phyloP scores from a whole-genome alignment of 2,329 filamentous ascomycete species.

The Penicillium frequentans region DNA sequence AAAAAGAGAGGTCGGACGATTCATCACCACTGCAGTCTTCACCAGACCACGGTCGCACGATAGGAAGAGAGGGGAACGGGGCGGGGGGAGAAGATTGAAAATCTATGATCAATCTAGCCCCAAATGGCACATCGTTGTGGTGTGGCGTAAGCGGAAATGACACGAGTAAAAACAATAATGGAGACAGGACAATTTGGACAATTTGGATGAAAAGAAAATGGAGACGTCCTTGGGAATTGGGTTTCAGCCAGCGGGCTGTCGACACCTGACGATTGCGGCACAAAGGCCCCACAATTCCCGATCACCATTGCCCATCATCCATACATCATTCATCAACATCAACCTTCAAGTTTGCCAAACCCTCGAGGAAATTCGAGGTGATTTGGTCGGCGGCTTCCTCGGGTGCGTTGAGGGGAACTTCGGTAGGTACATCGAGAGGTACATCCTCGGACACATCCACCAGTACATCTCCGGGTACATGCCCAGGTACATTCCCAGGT shows the following conservation, averaged over 20 bases:
- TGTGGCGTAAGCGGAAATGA: not conserved
- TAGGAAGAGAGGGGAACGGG: not conserved
- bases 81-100: not conserved
- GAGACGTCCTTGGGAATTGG: not conserved
- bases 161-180: not conserved
- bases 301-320: not conserved
- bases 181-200: not conserved
- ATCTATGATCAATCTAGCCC: not conserved
- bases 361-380: no score
- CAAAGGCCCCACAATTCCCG: not conserved
- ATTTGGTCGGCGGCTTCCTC: no score
- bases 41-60: not conserved
- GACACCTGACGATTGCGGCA: not conserved
- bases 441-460: no score
- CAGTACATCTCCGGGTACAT: no score
- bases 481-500: no score
- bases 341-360: no score
- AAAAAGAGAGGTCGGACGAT: slow-evolving; percentile 14
- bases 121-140: not conserved
- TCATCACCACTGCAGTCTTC: slow-evolving; percentile 1
- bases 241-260: not conserved
- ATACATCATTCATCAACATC: no score
- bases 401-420: no score
- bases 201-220: not conserved
- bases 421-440: no score